phyloP scores from a whole-genome alignment of 179 eudicot genomes.

The Beta corolliflora region DNA sequence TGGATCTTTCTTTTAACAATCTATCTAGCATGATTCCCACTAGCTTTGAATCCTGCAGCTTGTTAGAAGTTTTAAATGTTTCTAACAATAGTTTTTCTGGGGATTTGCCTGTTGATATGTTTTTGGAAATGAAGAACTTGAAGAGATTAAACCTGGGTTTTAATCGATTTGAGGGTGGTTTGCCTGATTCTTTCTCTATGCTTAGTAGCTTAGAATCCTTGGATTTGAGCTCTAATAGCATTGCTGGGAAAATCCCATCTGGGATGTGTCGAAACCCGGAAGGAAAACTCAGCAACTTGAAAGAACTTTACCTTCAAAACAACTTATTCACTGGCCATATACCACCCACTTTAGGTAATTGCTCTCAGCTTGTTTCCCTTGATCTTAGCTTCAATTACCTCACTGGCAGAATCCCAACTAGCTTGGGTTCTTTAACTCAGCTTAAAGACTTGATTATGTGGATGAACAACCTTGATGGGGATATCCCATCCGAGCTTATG shows the following conservation, averaged over 20 bases:
- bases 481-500: slow-evolving; percentile 73
- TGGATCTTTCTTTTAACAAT: slow-evolving; percentile 66
- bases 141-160: slow-evolving; percentile 43
- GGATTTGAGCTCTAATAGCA: slow-evolving; percentile 73
- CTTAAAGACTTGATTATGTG: slow-evolving; percentile 75
- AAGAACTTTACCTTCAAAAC: slow-evolving; percentile 66
- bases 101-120: slow-evolving; percentile 56
- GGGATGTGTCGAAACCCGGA: slow-evolving; percentile 49
- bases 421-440: slow-evolving; percentile 61
- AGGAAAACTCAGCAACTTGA: slow-evolving; percentile 28
- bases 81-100: slow-evolving; percentile 76
- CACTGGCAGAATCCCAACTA: slow-evolving; percentile 61
- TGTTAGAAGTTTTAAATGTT: slow-evolving; percentile 50
- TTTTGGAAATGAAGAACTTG: slow-evolving; percentile 54
- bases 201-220: slow-evolving; percentile 48
- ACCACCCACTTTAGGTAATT: slow-evolving; percentile 60
- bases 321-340: slow-evolving; percentile 57
- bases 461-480: slow-evolving; percentile 78
- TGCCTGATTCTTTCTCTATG: slow-evolving; percentile 52
- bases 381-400: slow-evolving; percentile 86
- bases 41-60: slow-evolving; percentile 53
- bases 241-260: slow-evolving; percentile 60
- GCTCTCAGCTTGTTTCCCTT: slow-evolving; percentile 69
- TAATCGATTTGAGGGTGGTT: slow-evolving; percentile 57
- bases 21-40: slow-evolving; percentile 65